Percentiles rank a stretch among this genome's conserved stretches.
phyloP scores from a whole-genome alignment of 768 basidiomycete species.

The Russula griseocarnosa region DNA sequence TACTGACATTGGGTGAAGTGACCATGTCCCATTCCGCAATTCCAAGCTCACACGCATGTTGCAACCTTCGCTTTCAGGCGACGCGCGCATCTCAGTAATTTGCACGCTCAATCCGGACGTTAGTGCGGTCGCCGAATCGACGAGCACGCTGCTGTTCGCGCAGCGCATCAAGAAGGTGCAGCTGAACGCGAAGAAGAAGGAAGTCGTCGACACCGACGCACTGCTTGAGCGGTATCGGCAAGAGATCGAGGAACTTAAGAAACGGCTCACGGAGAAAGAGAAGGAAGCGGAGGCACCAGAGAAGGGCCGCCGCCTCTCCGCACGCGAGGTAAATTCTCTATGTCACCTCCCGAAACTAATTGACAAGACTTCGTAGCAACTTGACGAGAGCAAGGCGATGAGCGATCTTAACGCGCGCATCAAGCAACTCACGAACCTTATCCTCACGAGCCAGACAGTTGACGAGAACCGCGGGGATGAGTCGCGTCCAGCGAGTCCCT shows the following conservation, averaged over 20 bases:
- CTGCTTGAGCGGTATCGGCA: constrained; percentile 91
- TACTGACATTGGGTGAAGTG: constrained; percentile 40
- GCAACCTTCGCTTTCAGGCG: constrained; percentile 91
- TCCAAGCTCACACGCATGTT: constrained; percentile 92
- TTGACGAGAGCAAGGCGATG: constrained; percentile 82
- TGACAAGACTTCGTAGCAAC: constrained; percentile 49
- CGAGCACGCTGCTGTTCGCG: constrained; percentile 87
- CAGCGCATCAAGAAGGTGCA: constrained; percentile 88
- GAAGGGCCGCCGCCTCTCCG: constrained; percentile 42
- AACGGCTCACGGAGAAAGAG: constrained; percentile 64
- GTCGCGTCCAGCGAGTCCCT: constrained; percentile 75
- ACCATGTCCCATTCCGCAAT: constrained; percentile 93
- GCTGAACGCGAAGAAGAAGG: constrained; percentile 88
- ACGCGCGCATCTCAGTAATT: constrained; percentile 93
- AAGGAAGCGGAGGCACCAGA: constrained; percentile 48
- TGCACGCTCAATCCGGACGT: constrained; percentile 91
- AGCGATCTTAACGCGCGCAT: constrained; percentile 76
- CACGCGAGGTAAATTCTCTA: constrained; percentile 39
- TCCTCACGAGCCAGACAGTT: constrained; percentile 80
- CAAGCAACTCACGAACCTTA: constrained; percentile 77
- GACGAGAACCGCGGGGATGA: constrained; percentile 65
- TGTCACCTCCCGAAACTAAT: not conserved
- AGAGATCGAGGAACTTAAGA: constrained; percentile 88
- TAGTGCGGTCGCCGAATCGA: constrained; percentile 74
- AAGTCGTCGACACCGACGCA: constrained; percentile 89